Evolutionary conservation across 2,329 filamentous ascomycete species (phyloP).

Genomic region (Ambrosiella xylebori): DNA sequence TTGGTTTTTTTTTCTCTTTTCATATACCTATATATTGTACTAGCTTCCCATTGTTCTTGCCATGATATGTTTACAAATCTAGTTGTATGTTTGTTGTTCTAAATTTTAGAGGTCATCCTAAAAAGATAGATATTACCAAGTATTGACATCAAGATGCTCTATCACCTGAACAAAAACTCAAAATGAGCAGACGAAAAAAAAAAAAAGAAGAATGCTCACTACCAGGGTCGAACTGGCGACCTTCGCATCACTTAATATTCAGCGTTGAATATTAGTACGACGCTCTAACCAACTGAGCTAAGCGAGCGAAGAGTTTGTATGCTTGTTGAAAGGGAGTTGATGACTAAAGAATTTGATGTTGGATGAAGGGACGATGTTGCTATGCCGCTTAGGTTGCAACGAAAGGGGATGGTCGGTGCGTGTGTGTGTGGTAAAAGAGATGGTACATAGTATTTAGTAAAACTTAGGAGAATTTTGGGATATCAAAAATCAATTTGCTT

Average conservation of each 20-base stretch:
- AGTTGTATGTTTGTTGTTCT: too few species aligned
- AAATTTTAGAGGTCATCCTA: too few species aligned
- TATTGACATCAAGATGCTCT: background rate
- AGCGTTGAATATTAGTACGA: background rate
- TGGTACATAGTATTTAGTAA: too few species aligned
- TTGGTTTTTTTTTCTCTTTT: background rate
- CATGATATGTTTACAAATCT: background rate
- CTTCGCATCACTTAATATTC: constrained; percentile 1
- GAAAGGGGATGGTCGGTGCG: too few species aligned
- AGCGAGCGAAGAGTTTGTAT: background rate
- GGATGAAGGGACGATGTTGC: too few species aligned
- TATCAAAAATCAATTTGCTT: too few species aligned
- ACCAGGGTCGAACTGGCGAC: constrained; percentile 3
- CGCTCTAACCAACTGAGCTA: background rate
- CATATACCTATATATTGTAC: background rate
- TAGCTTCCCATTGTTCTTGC: background rate
- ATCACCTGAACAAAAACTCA: background rate
- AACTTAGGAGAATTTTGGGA: too few species aligned
- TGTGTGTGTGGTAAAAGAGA: too few species aligned
- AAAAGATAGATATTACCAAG: too few species aligned
- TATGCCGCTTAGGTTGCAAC: too few species aligned
- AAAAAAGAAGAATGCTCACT: background rate
- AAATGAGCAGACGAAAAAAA: background rate
- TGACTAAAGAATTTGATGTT: too few species aligned
- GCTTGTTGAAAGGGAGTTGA: background rate